phyloP scores from a whole-genome alignment of 257 asterid species.

The Primulina eburnea region DNA sequence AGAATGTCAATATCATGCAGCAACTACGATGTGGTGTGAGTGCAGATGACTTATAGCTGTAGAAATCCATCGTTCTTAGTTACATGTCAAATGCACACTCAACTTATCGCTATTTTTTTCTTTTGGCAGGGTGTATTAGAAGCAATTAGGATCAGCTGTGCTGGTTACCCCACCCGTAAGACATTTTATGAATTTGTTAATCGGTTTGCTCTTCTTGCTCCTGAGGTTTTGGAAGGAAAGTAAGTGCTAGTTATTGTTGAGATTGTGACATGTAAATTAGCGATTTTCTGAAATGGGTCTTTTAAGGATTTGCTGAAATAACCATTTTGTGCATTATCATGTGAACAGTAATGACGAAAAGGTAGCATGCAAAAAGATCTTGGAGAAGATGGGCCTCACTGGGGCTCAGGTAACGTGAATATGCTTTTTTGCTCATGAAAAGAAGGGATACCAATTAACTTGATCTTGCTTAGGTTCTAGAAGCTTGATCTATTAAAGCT shows the following conservation, averaged over 20 bases:
- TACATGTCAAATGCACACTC: not conserved
- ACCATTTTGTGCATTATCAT: conserved; percentile 14
- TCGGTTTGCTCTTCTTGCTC: conserved; percentile 91
- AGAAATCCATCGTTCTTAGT: conserved; percentile 9
- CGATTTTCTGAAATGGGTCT: conserved; percentile 21
- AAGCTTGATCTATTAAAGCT: not conserved
- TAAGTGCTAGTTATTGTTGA: conserved; percentile 39
- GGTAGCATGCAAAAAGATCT: conserved; percentile 71
- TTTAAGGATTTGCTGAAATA: conserved; percentile 17
- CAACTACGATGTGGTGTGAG: conserved; percentile 99
- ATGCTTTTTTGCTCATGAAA: conserved; percentile 4
- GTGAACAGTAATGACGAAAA: conserved; percentile 66
- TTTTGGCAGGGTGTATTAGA: conserved; percentile 78
- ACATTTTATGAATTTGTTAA: conserved; percentile 81
- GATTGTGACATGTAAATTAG: conserved; percentile 12
- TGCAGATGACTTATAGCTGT: conserved; percentile 29
- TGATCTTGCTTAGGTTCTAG: not conserved
- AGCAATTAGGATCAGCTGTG: conserved; percentile 98
- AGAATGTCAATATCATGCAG: conserved; percentile 85
- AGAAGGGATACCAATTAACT: not conserved
- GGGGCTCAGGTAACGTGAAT: conserved; percentile 79
- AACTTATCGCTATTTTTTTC: conserved; percentile 8
- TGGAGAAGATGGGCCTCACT: conserved; percentile 74
- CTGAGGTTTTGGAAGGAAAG: conserved; percentile 79
- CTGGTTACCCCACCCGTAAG: conserved; percentile 98